phyloP scores from a whole-genome alignment of 768 basidiomycete genomes.

The Kwoniella sp. region DNA sequence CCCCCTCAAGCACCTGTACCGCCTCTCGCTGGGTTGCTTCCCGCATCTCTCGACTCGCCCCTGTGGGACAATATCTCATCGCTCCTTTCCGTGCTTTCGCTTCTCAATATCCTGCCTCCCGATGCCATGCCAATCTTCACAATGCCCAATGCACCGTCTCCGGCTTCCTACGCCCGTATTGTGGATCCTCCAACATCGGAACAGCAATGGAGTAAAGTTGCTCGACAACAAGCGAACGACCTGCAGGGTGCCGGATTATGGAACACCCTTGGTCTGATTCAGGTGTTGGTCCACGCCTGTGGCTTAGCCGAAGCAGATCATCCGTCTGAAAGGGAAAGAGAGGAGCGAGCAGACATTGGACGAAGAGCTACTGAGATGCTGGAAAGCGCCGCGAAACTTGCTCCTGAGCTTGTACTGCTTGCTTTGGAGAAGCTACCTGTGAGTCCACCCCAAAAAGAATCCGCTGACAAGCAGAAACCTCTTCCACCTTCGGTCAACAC shows the following conservation, averaged over 20 bases:
- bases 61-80: slow-evolving; percentile 81
- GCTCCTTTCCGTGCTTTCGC: slow-evolving; percentile 83
- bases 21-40: slow-evolving; percentile 51
- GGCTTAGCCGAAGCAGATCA: slow-evolving; percentile 35
- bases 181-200: slow-evolving; percentile 45
- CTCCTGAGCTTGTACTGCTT: slow-evolving; percentile 91
- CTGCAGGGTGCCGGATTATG: slow-evolving; percentile 84
- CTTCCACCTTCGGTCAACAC: slow-evolving; percentile 89
- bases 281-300: slow-evolving; percentile 73
- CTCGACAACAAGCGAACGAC: slow-evolving; percentile 83
- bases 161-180: slow-evolving; percentile 35
- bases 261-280: slow-evolving; percentile 90
- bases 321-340: slow-evolving; percentile 47
- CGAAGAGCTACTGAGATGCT: slow-evolving; percentile 83
- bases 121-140: slow-evolving; percentile 93
- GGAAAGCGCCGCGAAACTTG: slow-evolving; percentile 89
- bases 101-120: slow-evolving; percentile 79
- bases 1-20: slow-evolving; percentile 71
- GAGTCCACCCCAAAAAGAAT: slow-evolving; percentile 54
- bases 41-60: slow-evolving; percentile 42
- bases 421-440: slow-evolving; percentile 88
- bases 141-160: slow-evolving; percentile 61
- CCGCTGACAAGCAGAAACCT: slow-evolving; percentile 61
- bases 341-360: slow-evolving; percentile 70
- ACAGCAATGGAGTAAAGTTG: slow-evolving; percentile 57